Evolutionary conservation across 805 yeast genomes (phyloP).

Genomic region (Isabelozyma rhagii): DNA sequence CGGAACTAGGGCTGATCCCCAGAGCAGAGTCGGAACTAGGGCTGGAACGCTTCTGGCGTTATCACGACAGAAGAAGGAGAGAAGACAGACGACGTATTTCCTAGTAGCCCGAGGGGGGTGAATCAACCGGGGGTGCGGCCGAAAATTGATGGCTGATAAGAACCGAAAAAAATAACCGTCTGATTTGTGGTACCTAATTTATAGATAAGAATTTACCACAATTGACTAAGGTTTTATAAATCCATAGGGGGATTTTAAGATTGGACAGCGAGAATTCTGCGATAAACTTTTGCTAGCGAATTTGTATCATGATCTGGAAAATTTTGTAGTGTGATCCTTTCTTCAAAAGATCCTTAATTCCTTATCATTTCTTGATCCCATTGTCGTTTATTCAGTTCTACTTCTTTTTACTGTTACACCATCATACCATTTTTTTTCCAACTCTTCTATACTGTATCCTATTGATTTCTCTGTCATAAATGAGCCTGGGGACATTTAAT

Average conservation of each 20-base stretch:
- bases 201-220: not conserved
- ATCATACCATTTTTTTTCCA: too few relatives aligned
- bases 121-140: too few relatives aligned
- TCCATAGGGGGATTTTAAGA: not conserved
- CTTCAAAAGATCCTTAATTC: not conserved
- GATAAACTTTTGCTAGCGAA: not conserved
- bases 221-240: not conserved
- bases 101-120: too few relatives aligned
- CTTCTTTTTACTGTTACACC: not conserved
- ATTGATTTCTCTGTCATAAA: too few relatives aligned
- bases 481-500: conserved; percentile 6
- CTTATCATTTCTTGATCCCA: not conserved
- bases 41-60: too few relatives aligned
- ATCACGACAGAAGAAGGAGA: too few relatives aligned
- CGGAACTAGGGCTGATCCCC: too few relatives aligned
- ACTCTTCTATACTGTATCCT: not conserved
- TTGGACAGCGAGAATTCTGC: not conserved
- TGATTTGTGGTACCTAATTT: not conserved
- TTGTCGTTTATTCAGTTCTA: not conserved
- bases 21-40: too few relatives aligned
- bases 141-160: not conserved
- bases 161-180: not conserved
- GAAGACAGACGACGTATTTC: too few relatives aligned
- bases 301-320: not conserved
- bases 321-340: not conserved